These are phyloP conservation scores for Globisporangium polare DNA, from an alignment of 352 stramenopile species.

Conservation along the genomic window DNA sequence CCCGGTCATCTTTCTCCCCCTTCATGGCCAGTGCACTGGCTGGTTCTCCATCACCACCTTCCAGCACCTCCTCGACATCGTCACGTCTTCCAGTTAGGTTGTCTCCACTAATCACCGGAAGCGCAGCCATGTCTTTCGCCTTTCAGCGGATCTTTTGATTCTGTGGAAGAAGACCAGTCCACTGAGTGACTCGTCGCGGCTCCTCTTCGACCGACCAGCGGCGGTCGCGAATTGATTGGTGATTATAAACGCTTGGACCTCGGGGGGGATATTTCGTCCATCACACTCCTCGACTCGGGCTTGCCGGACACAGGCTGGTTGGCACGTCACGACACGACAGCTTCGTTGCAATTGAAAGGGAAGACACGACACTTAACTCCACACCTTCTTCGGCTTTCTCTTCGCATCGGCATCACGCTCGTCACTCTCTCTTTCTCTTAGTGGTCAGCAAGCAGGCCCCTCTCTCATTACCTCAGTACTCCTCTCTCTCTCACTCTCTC, in stretches of 20 bases:
- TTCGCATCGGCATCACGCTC: slow-evolving; percentile 10
- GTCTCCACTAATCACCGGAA: not conserved
- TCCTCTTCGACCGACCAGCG: not conserved
- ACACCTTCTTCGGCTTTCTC: slow-evolving; percentile 4
- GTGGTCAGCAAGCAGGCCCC: slow-evolving; percentile 7
- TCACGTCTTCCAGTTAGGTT: not conserved
- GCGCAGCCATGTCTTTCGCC: not conserved
- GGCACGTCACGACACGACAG: not conserved
- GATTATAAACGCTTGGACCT: slow-evolving; percentile 1
- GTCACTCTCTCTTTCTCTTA: slow-evolving; percentile 13
- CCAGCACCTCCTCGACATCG: not conserved
- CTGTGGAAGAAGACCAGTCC: not conserved
- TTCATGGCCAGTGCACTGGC: not conserved
- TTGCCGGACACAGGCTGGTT: not conserved
- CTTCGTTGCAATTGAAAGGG: slow-evolving; percentile 1
- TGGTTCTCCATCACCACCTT: not conserved
- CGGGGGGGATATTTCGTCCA: not conserved
- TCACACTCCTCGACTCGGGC: not conserved
- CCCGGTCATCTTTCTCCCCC: not conserved
- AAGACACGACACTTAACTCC: slow-evolving; percentile 4
- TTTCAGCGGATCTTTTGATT: not conserved
- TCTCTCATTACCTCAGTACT: slow-evolving; percentile 16
- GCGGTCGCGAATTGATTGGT: not conserved
- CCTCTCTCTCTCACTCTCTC: slow-evolving; percentile 16
- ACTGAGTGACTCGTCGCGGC: slow-evolving; percentile 4